These are phyloP conservation scores for Ilyonectria sp. DNA, from an alignment of 2,329 filamentous ascomycete genomes.

Conservation along the genomic window DNA sequence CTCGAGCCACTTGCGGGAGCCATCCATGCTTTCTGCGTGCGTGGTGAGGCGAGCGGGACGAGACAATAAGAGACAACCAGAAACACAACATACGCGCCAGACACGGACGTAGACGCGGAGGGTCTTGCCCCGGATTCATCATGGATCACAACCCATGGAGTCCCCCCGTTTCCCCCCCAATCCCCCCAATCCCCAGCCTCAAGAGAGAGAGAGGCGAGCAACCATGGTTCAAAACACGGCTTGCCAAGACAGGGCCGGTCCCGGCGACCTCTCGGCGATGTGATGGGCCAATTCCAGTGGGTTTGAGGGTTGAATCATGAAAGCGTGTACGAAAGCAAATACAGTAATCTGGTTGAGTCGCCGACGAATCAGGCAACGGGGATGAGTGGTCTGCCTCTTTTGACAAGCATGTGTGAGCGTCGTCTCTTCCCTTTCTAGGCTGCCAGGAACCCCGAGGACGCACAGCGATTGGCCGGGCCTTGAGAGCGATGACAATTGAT, in stretches of 20 bases:
- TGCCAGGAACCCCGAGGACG: conserved; percentile 17
- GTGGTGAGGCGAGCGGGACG: neutral
- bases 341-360: neutral
- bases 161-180: conserved; percentile 20
- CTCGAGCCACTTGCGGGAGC: neutral
- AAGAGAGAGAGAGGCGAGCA: neutral
- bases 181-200: neutral
- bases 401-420: conserved; percentile 22
- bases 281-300: neutral
- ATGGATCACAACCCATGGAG: conserved; percentile 3
- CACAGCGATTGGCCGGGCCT: conserved; percentile 37
- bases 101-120: no score
- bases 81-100: neutral
- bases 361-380: conserved; percentile 1
- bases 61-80: neutral
- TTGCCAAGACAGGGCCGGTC: neutral
- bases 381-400: conserved; percentile 22
- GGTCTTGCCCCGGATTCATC: conserved; percentile 25
- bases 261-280: neutral
- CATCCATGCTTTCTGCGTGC: neutral
- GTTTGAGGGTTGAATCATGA: neutral
- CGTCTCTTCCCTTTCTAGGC: conserved; percentile 35
- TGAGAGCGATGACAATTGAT: conserved; percentile 49
- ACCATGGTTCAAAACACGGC: neutral
- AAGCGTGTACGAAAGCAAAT: neutral